Base-by-base conservation (phyloP, 352 stramenopile species). In the Aphanomyces cochlioides region DNA sequence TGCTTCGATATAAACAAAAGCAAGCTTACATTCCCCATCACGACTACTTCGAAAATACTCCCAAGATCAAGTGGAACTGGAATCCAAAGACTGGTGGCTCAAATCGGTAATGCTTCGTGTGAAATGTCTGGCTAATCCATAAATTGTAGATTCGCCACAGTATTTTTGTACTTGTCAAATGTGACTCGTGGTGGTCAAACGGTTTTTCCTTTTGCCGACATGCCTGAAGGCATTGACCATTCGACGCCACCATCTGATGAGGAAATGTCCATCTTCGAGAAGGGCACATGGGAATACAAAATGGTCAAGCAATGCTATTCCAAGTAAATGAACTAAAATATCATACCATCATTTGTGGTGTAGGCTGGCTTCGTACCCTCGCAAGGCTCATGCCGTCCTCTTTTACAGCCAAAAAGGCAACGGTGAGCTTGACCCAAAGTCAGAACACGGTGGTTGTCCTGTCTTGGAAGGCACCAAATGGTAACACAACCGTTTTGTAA, bases 401-500 rank as follows among this genome's bases (percentile, higher is more conserved):
- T 97, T 97, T 78, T 97, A 97, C 79, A 89, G 74, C 58, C 90
- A 97, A 73, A 67, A 86, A 56, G 60, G 60, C 39, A 67, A 67
- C 28, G 67, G 60, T 69, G 64, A 47, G n/a, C 21, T 70, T 1
- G 64, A 70, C 19, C 64, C 64, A n/a, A 70, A 63, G 64, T 59
- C 64, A 10, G 64, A 70, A 28, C 64, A 70, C 15, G 64, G 64
- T n/a, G 64, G 64, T 17, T 70, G 64, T 45, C 64, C 64, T 0
- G 64, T 70, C 38, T 50, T 70, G 34, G 64, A 70, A n/a, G 64
- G 64, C 45, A 70, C 64, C 2, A 70, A 70, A 64, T 70, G 64
- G 64, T 70, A 70, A 12, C 84, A 83, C 15, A 85, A 73, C 21
- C 96, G 88, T 77, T 88, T 86, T 19, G 84, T 94, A 0, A 59